Base-by-base conservation (phyloP, 23 red algal species). In the Cyanidioschyzon merolae region DNA sequence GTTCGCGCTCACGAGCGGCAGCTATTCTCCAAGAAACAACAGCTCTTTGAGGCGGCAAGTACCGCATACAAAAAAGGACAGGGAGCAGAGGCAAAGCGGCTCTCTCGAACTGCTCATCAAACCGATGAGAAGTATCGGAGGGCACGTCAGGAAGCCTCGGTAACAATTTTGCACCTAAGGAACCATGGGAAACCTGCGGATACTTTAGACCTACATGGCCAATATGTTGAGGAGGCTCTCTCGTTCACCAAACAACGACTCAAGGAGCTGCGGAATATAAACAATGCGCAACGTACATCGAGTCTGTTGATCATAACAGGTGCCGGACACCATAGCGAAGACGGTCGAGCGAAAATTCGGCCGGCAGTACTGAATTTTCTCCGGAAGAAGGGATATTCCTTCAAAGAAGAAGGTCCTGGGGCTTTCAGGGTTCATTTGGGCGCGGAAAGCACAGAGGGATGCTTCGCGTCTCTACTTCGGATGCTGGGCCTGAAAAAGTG, bases 1-100 rank as follows among this genome's bases (percentile, higher is more conserved):
- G 45, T 54, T 54, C 45, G 45, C 7, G 45, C 45, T 54, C 45
- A 21, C 12, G 45, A 54, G 21, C 45, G 7, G 12, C 12, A 7
- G 21, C 45, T 54, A 7, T 54, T 15, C 45, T 54, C 45, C 45
- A 54, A 54, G 45, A 54, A 54, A 54, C 45, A 71, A 12, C 63
- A 35, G 29, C 63, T 71, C 7, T 71, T 71, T 35, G 63, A 71
- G 16, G 63, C 63, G 12, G 63, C 63, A 7, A 71, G 29, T 71
- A 35, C 12, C 12, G 63, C 63, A 3, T 35, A 71, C 63, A 71
- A 15, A 3, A 25, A 27, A 25, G 63, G 63, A 25, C 12, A 27
- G 3, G 63, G 63, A 27, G 63, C 63, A 35, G 63, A 71, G 30
- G 63, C 63, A 7, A 71, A 71, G 63, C 63, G 63, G 2, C 63